Evolutionary conservation across 768 basidiomycete genomes (phyloP).

Genomic region (Exidia glandulosa): DNA sequence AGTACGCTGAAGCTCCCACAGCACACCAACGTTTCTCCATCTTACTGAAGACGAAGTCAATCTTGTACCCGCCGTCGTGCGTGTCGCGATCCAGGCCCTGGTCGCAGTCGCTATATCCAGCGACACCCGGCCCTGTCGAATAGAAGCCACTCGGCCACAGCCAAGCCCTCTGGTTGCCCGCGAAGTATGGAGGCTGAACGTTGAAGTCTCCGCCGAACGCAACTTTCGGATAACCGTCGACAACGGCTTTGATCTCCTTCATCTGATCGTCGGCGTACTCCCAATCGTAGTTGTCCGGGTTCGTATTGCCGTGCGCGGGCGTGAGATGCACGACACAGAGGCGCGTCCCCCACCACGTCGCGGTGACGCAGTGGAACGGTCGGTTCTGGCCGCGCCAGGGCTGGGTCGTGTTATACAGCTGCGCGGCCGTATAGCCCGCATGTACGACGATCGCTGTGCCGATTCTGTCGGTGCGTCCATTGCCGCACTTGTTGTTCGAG

Average conservation of each 20-base stretch:
- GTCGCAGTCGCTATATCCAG: not conserved
- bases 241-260: not conserved
- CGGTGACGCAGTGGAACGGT: not conserved
- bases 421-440: not conserved
- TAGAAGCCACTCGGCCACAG: not conserved
- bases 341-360: not conserved
- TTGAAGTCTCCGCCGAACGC: not conserved
- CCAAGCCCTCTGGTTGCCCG: not conserved
- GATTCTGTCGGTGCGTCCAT: not conserved
- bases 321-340: not conserved
- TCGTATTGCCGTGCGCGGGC: not conserved
- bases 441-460: not conserved
- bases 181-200: not conserved
- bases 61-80: not conserved
- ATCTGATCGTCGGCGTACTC: constrained; percentile 19
- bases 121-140: not conserved
- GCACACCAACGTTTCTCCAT: not conserved
- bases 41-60: not conserved
- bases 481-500: not conserved
- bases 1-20: not conserved
- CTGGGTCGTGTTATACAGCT: not conserved
- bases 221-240: not conserved
- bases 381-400: not conserved
- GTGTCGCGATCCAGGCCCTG: not conserved
- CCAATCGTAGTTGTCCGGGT: not conserved